Conservation (phyloP, 225 moss, liverwort and hornwort species). For the Antitrichia curtipendula region DNA sequence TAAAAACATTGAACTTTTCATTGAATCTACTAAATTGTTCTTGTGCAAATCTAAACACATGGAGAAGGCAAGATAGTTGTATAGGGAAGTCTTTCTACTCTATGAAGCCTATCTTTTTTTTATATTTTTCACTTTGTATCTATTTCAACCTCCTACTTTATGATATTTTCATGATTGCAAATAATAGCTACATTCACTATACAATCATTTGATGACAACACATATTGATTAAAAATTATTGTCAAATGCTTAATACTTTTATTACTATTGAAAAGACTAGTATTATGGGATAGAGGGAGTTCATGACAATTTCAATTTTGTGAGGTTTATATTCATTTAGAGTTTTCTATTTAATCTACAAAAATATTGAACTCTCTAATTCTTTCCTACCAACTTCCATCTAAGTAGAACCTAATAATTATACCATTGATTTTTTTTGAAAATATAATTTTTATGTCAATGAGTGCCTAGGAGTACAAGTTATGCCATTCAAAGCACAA, state of each 20-base stretch:
- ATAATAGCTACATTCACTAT: neutral
- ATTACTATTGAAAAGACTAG: neutral
- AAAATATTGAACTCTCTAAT: neutral
- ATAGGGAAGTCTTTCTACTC: neutral
- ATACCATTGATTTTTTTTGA: rapidly evolving
- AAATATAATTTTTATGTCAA: neutral
- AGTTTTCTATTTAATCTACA: neutral
- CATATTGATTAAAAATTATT: neutral
- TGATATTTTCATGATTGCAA: too few species aligned
- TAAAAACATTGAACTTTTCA: too few species aligned
- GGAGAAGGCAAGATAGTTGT: too few species aligned
- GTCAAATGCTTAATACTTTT: neutral
- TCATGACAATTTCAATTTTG: too few species aligned
- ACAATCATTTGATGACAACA: neutral
- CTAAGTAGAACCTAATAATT: neutral
- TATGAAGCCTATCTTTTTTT: neutral
- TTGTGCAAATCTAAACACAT: too few species aligned
- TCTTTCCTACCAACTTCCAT: neutral
- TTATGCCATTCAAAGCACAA: neutral
- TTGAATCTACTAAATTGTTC: too few species aligned
- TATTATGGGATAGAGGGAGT: neutral
- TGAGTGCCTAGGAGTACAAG: rapidly evolving
- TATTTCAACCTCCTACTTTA: too few species aligned
- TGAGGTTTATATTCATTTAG: neutral
- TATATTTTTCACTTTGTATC: neutral